phyloP scores from a whole-genome alignment of 2,329 filamentous ascomycete species.

The Gyromitra esculenta region DNA sequence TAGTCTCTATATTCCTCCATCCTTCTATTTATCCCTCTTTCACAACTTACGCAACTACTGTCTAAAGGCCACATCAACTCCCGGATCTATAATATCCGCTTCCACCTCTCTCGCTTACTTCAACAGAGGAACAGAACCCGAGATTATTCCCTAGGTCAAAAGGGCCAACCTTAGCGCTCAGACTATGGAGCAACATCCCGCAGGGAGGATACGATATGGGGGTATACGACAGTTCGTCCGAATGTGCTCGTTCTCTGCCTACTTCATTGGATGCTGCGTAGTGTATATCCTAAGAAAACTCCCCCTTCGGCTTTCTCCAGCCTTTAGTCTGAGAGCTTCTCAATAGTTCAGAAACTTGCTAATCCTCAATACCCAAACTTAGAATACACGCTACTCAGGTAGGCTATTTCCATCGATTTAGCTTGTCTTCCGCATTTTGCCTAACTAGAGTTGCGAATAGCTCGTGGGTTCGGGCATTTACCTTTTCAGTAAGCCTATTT shows the following conservation, averaged over 20 bases:
- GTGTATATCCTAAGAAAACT: conserved; percentile 62
- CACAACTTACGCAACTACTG: not conserved
- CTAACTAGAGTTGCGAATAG: conserved; percentile 60
- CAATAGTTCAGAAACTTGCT: conserved; percentile 15
- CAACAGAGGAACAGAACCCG: conserved; percentile 5
- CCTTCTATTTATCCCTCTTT: not conserved
- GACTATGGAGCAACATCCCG: conserved; percentile 63
- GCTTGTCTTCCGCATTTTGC: not conserved
- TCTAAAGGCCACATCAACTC: conserved; percentile 19
- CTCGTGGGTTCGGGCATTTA: conserved; percentile 80
- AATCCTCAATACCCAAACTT: conserved; percentile 29
- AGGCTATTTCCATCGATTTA: conserved; percentile 3
- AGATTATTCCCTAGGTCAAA: conserved; percentile 2
- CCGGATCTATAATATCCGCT: not conserved
- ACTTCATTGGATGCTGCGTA: conserved; percentile 66
- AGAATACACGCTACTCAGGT: conserved; percentile 49
- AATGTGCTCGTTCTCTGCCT: conserved; percentile 66
- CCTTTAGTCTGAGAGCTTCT: not conserved
- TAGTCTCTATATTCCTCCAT: not conserved
- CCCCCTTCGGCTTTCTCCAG: not conserved
- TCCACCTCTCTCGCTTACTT: not conserved
- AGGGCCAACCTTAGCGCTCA: not conserved
- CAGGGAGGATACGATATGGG: conserved; percentile 68
- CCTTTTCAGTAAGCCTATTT: conserved; percentile 77
- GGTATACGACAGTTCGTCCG: conserved; percentile 65